Evolutionary conservation across 2,329 filamentous ascomycete species (phyloP), one percentile per base, ranked within the genome.

Genomic region (Trichoderma sp.): DNA sequence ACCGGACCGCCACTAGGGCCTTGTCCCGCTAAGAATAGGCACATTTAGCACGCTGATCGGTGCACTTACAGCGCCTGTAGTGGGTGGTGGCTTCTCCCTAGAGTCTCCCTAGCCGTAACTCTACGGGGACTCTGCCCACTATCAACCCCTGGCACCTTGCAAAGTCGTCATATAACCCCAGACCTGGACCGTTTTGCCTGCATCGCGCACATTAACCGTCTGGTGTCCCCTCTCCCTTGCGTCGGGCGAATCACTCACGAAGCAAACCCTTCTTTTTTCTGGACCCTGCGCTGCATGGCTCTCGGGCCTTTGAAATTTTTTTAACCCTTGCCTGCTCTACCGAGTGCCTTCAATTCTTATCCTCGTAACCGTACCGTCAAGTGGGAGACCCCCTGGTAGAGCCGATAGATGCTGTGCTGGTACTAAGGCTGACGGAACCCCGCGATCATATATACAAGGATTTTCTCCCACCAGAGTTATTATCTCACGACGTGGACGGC

Each of bases 271-370:
- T 71, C 60, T 64, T 69, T 75, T 66, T 75, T 65, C 50, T 72
- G 56, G 73, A 62, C 73, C 56, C 73, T 71, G 73, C 67, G 65
- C 65, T 75, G 64, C 73, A 75, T 69, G 65, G 65, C 53, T 75
- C 38, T 41, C 56, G 33, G 50, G 53, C 45, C 63, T 63, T 69
- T 50, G 53, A 71, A 56, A 53, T 75, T 53, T 69, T 50, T 63
- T 53, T 24, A 21, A 11, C 4, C 16, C 33, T 41, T 33, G 18
- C 38, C 12, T 27, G 6, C 29, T 18, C 24, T 62, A 11, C 59
- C 29, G 27, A 62, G 27, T 31, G 59, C 29, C 63, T 45, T 66
- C 31, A 53, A 67, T n/a, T 50, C 59, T 29, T 60, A 59, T 60
- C 31, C 35, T 71, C 35, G 67, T 31, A 38, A 64, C 69, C 38